These are phyloP conservation scores for Puccinia polysora DNA, from an alignment of 1,284 basidiomycete species.

Conservation along the genomic window DNA sequence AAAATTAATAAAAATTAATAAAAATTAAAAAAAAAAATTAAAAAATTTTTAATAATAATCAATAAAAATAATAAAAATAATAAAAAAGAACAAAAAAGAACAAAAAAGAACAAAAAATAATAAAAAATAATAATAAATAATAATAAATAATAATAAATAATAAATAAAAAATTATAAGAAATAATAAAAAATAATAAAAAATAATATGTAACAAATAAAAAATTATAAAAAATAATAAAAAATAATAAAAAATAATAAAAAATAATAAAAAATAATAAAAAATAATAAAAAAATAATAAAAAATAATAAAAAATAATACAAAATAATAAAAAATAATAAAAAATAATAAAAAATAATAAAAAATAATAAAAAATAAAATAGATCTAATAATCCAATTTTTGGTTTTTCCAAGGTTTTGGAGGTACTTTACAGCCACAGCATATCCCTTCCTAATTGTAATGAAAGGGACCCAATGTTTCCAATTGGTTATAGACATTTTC, in stretches of 20 bases:
- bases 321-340: neutral
- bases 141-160: neutral
- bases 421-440: too few species aligned
- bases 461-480: too few species aligned
- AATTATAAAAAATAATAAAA: neutral
- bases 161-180: neutral
- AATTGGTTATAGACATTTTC: too few species aligned
- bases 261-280: neutral
- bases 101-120: neutral
- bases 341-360: neutral
- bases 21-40: neutral
- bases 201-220: neutral
- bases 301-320: neutral
- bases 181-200: slow-evolving; percentile 1
- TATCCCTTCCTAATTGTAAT: too few species aligned
- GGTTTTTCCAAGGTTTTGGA: too few species aligned
- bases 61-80: neutral
- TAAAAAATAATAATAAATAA: neutral
- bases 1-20: neutral
- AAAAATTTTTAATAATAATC: neutral
- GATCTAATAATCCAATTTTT: neutral
- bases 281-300: neutral
- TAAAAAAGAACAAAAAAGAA: neutral
- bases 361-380: neutral
- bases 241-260: neutral